Evolutionary conservation across 2,329 filamentous ascomycete genomes (phyloP), one percentile per base, ranked within the genome.

Genomic region (Pseudogymnoascus sp.): DNA sequence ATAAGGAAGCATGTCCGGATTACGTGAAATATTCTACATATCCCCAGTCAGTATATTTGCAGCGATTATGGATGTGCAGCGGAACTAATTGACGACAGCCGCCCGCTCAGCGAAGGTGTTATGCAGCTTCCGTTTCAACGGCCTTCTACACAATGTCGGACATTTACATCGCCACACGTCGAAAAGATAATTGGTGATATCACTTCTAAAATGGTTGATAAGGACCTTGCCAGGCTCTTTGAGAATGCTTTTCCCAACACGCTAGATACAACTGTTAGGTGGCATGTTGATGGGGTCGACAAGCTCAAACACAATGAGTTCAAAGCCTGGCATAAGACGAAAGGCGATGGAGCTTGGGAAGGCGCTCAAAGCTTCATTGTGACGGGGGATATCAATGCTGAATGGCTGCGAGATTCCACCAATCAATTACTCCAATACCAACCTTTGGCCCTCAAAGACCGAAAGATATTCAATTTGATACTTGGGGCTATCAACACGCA

Each of bases 401-500:
- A 96, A 74, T 96, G 92, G 92, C 79, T 96, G 59, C 86, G 92
- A 60, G 91, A 96, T 75, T 96, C 91, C 9, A 96, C 92, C 9
- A 97, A 97, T 75, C 95, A 99, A 75, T 78, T 99, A 61, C 85
- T 88, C 1, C 93, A 95, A 61, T 99, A 99, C 72, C 93, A 97
- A 72, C 79, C 84, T 0, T 80, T 99, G 23, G 89, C 93, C 2
- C 90, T 87, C 70, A 90, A 91, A 66, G 93, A 97, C 71, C 83
- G 85, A 40, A 83, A 82, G 43, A 87, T 99, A 60, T 86, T 88
- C 72, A 88, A 84, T 65, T 79, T 99, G 61, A 91, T 99, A 25
- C 79, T 96, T 1, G 95, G 95, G 21, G 93, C 93, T 43, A 96
- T 97, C 77, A 96, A 96, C 74, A 97, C 95, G 0, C 95, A 99